phyloP scores from a whole-genome alignment of 352 stramenopile species.

The Globisporangium orthogonon region DNA sequence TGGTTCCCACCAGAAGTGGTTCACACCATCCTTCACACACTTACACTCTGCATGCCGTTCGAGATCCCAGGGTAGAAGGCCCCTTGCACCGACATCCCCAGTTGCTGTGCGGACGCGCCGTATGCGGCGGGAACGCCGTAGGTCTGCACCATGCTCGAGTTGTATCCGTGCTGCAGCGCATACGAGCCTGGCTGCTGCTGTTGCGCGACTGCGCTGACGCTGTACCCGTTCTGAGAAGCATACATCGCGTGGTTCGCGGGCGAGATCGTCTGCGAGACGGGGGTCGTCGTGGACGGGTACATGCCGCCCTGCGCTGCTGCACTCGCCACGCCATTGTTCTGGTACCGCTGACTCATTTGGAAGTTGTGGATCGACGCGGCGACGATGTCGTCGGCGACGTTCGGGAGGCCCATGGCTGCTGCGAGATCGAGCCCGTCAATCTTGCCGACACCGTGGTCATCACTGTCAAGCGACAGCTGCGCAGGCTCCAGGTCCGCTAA shows the following conservation, averaged over 20 bases:
- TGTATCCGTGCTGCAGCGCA: slow-evolving; percentile 23
- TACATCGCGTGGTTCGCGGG: slow-evolving; percentile 39
- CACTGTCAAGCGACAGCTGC: slow-evolving; percentile 10
- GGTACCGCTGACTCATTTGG: slow-evolving; percentile 57
- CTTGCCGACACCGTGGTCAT: slow-evolving; percentile 1
- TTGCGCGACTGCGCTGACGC: slow-evolving; percentile 13
- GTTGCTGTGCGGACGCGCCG: slow-evolving; percentile 1
- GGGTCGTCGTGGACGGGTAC: slow-evolving; percentile 7
- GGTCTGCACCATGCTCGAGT: slow-evolving; percentile 33
- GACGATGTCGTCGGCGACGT: slow-evolving; percentile 63
- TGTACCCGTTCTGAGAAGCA: slow-evolving; percentile 39
- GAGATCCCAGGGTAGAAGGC: slow-evolving; percentile 6
- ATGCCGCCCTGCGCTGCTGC: slow-evolving; percentile 6
- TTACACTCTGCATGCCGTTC: slow-evolving; percentile 12
- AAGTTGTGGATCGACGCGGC: slow-evolving; percentile 73
- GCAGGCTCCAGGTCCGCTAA: slow-evolving; percentile 9
- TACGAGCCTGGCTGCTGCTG: slow-evolving; percentile 24
- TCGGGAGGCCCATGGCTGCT: slow-evolving; percentile 34
- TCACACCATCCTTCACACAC: background rate
- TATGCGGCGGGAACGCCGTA: slow-evolving; percentile 37
- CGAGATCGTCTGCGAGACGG: slow-evolving; percentile 23
- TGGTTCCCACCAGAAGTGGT: background rate
- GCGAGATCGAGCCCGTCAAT: slow-evolving; percentile 24
- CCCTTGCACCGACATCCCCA: slow-evolving; percentile 14
- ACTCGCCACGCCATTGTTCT: slow-evolving; percentile 5